Evolutionary conservation across 2,329 filamentous ascomycete species (phyloP), one percentile per base, ranked within the genome.

Genomic region (Hymenotorrendiella dingleyae): DNA sequence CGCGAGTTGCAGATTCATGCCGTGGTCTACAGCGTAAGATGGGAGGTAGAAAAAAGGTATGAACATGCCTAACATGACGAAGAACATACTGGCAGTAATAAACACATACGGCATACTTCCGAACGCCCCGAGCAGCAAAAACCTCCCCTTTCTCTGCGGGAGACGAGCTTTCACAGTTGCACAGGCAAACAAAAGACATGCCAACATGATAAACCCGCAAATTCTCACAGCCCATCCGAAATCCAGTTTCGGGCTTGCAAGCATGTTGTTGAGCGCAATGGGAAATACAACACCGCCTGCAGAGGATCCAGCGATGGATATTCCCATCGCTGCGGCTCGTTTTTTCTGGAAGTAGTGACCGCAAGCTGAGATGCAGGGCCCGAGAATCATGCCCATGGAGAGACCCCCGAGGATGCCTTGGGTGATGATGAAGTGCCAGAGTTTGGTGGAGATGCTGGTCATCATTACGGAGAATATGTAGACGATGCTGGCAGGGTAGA

Each of bases 231-330:
- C 37, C 59, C 58, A 62, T 3, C 49, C 60, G 22, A 65, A 67
- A 3, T 54, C 47, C 10, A 65, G 36, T 1, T 40, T 46, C 11
- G 42, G 43, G 14, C 50, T 44, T 29, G 54, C 44, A 26, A 82
- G 69, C 32, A 82, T 60, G 22, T 69, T 68, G 3, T 67, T 62
- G 9, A 80, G 67, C 65, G 80, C 76, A 50, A 81, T 78, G 0
- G 78, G 78, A 39, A 79, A 73, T 24, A 80, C 68, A 16, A 82
- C 71, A 9, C 72, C 72, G 4, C 72, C 72, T 3, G 74, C 47
- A 6, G 67, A 70, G 19, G 67, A 70, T 2, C 71, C 72, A 2
- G 68, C 63, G 4, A 67, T 64, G 49, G 68, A 65, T 19, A 73
- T 59, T 1, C 72, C 73, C 47, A 71, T 61, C 7, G 72, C 72